A percentile compares a stretch with the other conserved stretches of the same genome.
Evolutionary conservation across 768 basidiomycete species (phyloP).

Genomic region (Chlorophyllum brunneum): DNA sequence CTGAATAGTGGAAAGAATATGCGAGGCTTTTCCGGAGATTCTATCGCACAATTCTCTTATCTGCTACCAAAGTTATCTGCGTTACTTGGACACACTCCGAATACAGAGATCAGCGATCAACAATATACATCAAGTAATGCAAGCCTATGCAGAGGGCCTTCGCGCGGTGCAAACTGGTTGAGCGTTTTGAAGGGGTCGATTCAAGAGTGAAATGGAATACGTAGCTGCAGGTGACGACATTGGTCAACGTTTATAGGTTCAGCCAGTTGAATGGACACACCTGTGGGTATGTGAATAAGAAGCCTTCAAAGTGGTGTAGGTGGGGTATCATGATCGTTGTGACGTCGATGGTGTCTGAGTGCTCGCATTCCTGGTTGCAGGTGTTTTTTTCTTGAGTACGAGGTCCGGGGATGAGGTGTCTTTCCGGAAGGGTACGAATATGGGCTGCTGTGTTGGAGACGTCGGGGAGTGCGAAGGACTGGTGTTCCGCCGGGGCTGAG

Average conservation of each 20-base stretch:
- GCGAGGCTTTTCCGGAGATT: background rate
- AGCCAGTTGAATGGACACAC: background rate
- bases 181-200: too few relatives aligned
- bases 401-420: constrained; percentile 54
- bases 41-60: background rate
- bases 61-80: too few relatives aligned
- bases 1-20: background rate
- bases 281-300: background rate
- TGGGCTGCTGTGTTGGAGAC: constrained; percentile 26
- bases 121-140: background rate
- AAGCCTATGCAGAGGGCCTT: background rate
- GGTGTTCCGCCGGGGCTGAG: constrained; percentile 23
- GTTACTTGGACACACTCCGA: constrained; percentile 1
- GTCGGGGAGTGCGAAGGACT: constrained; percentile 14
- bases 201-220: background rate
- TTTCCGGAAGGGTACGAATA: constrained; percentile 53
- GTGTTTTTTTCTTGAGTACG: constrained; percentile 34
- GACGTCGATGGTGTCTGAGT: constrained; percentile 9
- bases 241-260: too few relatives aligned
- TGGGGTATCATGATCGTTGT: constrained; percentile 3
- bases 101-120: constrained; percentile 6
- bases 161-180: background rate
- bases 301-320: background rate
- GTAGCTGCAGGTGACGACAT: too few relatives aligned
- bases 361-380: constrained; percentile 9